A percentile compares a stretch with the other conserved stretches of the same genome.
Conservation (phyloP, 1,284 basidiomycete species). For the Ganoderma lingzhi region DNA sequence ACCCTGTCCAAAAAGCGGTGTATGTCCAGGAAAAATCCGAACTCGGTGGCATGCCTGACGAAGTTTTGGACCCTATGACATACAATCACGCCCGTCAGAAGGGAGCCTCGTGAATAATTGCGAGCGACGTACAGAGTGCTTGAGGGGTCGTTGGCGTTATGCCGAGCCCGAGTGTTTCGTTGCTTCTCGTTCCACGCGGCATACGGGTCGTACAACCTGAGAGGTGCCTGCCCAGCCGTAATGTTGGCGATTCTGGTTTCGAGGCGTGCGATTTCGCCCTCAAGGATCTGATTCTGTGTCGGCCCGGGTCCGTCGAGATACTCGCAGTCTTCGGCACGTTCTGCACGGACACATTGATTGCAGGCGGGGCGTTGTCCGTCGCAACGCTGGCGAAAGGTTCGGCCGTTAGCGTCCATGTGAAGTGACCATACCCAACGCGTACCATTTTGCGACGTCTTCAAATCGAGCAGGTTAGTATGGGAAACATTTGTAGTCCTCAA, state of each 20-base stretch:
- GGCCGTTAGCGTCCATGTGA: not conserved
- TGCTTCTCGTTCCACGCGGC: slow-evolving; percentile 27
- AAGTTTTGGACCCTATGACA: slow-evolving; percentile 37
- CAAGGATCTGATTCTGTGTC: slow-evolving; percentile 40
- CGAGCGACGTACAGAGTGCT: slow-evolving; percentile 29
- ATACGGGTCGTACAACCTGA: slow-evolving; percentile 40
- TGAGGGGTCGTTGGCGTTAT: slow-evolving; percentile 24
- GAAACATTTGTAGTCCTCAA: not conserved
- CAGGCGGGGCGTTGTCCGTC: slow-evolving; percentile 42
- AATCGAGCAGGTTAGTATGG: not conserved
- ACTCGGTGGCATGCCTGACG: slow-evolving; percentile 44
- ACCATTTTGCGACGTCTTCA: slow-evolving; percentile 44
- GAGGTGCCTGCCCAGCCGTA: slow-evolving; percentile 30
- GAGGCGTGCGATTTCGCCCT: slow-evolving; percentile 36
- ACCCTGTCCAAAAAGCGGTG: slow-evolving; percentile 44
- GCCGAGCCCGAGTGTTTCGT: slow-evolving; percentile 12
- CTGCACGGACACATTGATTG: slow-evolving; percentile 38
- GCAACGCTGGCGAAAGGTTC: slow-evolving; percentile 34
- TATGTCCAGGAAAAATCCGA: slow-evolving; percentile 53
- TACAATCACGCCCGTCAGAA: slow-evolving; percentile 14
- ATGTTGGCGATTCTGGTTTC: slow-evolving; percentile 40
- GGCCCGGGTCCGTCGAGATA: slow-evolving; percentile 40
- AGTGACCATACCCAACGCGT: not conserved
- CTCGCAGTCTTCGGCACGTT: slow-evolving; percentile 41
- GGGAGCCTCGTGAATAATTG: not conserved